Conservation (phyloP, 2,329 filamentous ascomycete species). For the Alternaria burnsii region DNA sequence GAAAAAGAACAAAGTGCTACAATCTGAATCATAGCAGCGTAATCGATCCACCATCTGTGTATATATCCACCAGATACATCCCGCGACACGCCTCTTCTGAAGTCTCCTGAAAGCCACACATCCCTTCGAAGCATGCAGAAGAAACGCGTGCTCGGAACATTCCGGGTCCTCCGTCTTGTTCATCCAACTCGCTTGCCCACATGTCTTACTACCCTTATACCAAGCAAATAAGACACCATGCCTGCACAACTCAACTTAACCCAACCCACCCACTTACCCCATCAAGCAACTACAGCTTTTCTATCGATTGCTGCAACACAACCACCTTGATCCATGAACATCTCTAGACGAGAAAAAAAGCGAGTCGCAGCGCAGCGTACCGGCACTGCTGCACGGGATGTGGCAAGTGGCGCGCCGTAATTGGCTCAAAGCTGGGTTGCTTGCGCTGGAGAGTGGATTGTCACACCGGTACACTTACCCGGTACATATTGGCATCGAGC, state of each 20-base stretch:
- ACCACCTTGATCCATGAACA: constrained; percentile 5
- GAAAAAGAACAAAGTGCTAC: not conserved
- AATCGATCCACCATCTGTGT: not conserved
- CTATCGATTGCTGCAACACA: constrained; percentile 4
- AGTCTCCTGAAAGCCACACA: not conserved
- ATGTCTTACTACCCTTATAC: not conserved
- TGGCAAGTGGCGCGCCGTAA: constrained; percentile 15
- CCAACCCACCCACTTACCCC: not conserved
- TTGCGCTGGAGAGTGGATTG: constrained; percentile 12
- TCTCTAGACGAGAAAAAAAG: constrained; percentile 3
- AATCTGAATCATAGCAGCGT: not conserved
- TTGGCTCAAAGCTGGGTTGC: constrained; percentile 7
- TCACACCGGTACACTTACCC: constrained; percentile 8
- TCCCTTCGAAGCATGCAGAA: not conserved
- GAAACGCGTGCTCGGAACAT: not conserved
- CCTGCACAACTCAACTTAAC: not conserved
- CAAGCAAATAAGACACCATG: not conserved
- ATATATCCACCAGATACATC: not conserved
- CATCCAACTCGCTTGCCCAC: not conserved
- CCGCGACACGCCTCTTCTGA: not conserved
- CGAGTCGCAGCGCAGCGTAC: not conserved
- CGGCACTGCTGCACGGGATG: constrained; percentile 7
- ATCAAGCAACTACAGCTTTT: not conserved
- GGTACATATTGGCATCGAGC: constrained; percentile 2
- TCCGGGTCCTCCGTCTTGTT: not conserved